phyloP scores from a whole-genome alignment of 306 rosid genomes.

The Dalbergia oliveri region DNA sequence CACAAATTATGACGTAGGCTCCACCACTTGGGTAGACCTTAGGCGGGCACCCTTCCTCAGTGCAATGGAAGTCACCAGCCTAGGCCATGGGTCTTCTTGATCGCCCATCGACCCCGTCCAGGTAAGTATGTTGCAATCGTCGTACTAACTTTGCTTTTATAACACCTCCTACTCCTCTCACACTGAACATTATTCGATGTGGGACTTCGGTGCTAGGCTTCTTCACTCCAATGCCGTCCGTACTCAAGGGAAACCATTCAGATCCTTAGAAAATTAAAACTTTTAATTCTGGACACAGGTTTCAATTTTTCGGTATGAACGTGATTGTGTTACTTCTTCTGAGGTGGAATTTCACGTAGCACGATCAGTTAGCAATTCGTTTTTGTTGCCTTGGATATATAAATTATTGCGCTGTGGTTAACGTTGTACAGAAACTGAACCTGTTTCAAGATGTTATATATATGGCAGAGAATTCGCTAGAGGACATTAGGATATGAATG shows the following conservation, averaged over 20 bases:
- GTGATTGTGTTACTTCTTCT: background rate
- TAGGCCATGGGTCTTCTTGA: slow-evolving; percentile 8
- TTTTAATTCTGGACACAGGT: too few relatives aligned
- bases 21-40: slow-evolving; percentile 56
- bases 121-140: background rate
- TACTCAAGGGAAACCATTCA: too few relatives aligned
- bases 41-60: slow-evolving; percentile 23
- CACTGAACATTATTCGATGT: too few relatives aligned
- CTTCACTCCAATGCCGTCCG: too few relatives aligned
- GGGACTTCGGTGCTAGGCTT: too few relatives aligned
- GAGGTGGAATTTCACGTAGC: background rate
- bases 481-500: background rate
- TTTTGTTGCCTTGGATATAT: too few relatives aligned
- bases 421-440: too few relatives aligned
- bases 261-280: too few relatives aligned
- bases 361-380: background rate
- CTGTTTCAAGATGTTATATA: background rate
- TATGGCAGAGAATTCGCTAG: background rate
- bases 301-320: background rate
- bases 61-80: slow-evolving; percentile 26
- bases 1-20: slow-evolving; percentile 64
- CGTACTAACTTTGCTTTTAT: too few relatives aligned
- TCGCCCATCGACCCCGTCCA: slow-evolving; percentile 24
- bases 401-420: too few relatives aligned
- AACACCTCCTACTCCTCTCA: too few relatives aligned